phyloP scores from a whole-genome alignment of 2,329 filamentous ascomycete species.

The Fusarium robinianum region DNA sequence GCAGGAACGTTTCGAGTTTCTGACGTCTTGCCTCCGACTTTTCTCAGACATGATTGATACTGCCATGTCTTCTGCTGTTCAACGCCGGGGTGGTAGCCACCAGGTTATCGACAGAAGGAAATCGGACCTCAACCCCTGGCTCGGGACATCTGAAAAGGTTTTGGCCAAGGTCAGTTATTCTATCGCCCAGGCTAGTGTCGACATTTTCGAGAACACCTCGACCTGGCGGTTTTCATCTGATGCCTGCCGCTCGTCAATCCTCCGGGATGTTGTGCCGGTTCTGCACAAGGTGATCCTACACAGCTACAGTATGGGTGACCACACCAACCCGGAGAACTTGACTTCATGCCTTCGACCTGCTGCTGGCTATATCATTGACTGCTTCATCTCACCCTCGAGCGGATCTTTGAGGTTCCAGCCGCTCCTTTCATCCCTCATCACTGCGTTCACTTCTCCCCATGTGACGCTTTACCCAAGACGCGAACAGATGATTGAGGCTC shows the following conservation, averaged over 20 bases:
- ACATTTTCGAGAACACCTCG: conserved; percentile 82
- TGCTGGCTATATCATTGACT: conserved; percentile 75
- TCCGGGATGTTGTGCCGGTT: conserved; percentile 67
- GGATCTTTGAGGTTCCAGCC: conserved; percentile 77
- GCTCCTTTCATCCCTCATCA: conserved; percentile 70
- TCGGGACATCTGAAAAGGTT: conserved; percentile 77
- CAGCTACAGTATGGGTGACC: conserved; percentile 75
- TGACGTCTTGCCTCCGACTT: conserved; percentile 72
- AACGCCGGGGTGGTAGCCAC: conserved; percentile 62
- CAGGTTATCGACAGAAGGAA: conserved; percentile 55
- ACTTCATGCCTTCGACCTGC: conserved; percentile 70
- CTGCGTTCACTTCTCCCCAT: conserved; percentile 52
- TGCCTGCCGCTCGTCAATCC: conserved; percentile 70
- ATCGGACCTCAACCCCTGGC: conserved; percentile 59
- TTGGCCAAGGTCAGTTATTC: conserved; percentile 72
- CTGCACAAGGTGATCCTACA: conserved; percentile 74
- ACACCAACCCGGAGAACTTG: conserved; percentile 49
- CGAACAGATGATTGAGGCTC: conserved; percentile 59
- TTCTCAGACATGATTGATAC: conserved; percentile 79
- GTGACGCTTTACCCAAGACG: conserved; percentile 66
- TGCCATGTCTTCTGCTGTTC: conserved; percentile 69
- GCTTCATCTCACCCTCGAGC: conserved; percentile 72
- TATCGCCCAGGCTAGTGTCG: conserved; percentile 75
- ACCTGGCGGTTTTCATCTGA: conserved; percentile 81
- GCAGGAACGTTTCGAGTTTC: conserved; percentile 74